These are phyloP conservation scores for Musa balbisiana DNA, from an alignment of 202 grass and related monocot species.

Conservation along the genomic window DNA sequence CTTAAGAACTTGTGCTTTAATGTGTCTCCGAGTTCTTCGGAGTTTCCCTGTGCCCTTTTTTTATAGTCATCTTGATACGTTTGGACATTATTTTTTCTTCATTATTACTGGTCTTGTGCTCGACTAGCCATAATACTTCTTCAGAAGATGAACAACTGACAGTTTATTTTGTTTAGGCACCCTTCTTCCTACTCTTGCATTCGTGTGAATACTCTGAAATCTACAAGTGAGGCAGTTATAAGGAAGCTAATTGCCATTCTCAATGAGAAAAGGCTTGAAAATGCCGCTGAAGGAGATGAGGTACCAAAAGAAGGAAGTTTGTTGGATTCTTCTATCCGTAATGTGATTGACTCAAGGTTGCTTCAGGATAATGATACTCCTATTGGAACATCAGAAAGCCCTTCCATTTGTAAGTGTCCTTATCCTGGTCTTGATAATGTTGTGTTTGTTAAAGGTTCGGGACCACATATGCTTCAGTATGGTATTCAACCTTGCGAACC, in stretches of 20 bases:
- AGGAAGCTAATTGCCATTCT: conserved; percentile 47
- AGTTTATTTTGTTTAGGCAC: conserved; percentile 39
- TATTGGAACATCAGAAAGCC: background rate
- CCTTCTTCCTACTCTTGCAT: conserved; percentile 87
- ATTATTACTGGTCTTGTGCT: background rate
- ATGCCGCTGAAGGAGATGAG: conserved; percentile 27
- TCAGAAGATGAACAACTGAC: conserved; percentile 23
- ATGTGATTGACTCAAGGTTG: background rate
- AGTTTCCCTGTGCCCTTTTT: background rate
- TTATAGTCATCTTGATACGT: background rate
- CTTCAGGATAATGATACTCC: conserved; percentile 3
- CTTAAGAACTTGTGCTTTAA: too few species aligned
- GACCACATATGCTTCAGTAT: conserved; percentile 60
- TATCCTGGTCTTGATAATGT: conserved; percentile 61
- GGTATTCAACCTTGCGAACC: conserved; percentile 22
- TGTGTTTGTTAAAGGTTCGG: conserved; percentile 74
- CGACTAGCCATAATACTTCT: background rate
- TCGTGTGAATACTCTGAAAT: conserved; percentile 75
- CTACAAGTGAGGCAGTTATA: conserved; percentile 47
- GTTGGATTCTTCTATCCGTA: background rate
- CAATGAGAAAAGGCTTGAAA: conserved; percentile 26
- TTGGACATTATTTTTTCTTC: background rate
- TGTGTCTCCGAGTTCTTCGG: too few species aligned
- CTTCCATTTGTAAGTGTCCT: conserved; percentile 37
- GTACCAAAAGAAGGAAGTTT: background rate